phyloP scores from a whole-genome alignment of 169 alveolate genomes.

The Eimeria maxima region DNA sequence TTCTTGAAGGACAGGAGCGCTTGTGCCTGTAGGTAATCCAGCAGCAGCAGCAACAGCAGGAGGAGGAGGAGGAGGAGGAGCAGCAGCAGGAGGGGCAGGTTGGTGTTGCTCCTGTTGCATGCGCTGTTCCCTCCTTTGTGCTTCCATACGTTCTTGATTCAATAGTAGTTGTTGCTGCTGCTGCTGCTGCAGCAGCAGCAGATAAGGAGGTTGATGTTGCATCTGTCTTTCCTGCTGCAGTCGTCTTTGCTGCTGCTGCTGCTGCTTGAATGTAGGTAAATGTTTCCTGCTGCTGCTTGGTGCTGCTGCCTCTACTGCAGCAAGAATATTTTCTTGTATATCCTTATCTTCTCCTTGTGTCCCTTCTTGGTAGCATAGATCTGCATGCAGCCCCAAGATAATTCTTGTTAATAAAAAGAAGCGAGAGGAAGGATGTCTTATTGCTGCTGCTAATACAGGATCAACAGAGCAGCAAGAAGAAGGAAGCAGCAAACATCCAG shows the following conservation, averaged over 20 bases:
- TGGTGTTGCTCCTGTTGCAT: too few species aligned
- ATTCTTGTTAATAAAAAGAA: conserved; percentile 35
- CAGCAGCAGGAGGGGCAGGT: too few species aligned
- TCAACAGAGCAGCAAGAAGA: conserved; percentile 41
- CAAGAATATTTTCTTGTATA: not conserved
- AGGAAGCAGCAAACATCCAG: conserved; percentile 25
- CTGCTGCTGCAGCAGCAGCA: not conserved
- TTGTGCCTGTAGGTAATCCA: not conserved
- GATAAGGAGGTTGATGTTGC: not conserved
- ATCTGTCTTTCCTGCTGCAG: not conserved
- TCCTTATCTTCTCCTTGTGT: not conserved
- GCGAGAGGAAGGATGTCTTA: conserved; percentile 38
- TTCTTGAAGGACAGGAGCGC: not conserved
- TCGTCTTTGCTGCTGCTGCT: conserved; percentile 27
- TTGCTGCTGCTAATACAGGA: not conserved
- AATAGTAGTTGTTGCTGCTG: not conserved
- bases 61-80: too few species aligned
- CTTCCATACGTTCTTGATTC: not conserved
- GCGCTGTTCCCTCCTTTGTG: too few species aligned
- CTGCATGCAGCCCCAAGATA: conserved; percentile 48
- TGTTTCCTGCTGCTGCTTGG: not conserved
- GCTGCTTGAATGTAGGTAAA: not conserved
- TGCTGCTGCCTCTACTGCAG: not conserved
- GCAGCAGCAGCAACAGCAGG: not conserved
- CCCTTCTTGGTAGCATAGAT: not conserved